Evolutionary conservation across 2,329 filamentous ascomycete species (phyloP).

Genomic region (Zymoseptoria ardabiliae): DNA sequence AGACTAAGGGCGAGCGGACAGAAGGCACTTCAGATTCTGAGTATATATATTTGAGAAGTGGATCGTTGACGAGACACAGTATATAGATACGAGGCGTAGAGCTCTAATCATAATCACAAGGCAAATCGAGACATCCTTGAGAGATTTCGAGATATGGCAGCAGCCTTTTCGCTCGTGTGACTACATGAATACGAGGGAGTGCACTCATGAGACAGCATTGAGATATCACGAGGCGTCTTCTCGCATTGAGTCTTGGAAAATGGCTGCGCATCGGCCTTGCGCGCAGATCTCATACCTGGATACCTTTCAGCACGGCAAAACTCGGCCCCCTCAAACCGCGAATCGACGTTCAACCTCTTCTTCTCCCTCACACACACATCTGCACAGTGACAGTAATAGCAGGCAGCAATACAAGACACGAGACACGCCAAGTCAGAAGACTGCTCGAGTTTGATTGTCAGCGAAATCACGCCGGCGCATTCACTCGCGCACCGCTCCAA

Average conservation of each 20-base stretch:
- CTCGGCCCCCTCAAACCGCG: neutral
- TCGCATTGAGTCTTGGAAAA: no score
- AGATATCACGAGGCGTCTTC: neutral
- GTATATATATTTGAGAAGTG: neutral
- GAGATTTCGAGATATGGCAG: neutral
- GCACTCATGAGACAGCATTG: constrained; percentile 5
- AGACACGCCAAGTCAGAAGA: neutral
- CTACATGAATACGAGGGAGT: neutral
- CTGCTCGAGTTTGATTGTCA: neutral
- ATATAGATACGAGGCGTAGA: neutral
- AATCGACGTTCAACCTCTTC: neutral
- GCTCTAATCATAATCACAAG: neutral
- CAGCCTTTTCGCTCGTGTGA: no score
- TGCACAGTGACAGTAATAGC: neutral
- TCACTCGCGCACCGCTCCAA: neutral
- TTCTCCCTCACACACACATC: neutral
- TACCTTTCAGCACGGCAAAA: neutral
- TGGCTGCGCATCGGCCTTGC: no score
- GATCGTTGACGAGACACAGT: neutral
- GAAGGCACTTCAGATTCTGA: neutral
- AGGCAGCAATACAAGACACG: neutral
- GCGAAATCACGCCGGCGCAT: neutral
- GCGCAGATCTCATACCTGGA: neutral
- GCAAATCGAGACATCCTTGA: neutral
- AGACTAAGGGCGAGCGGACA: neutral